These are phyloP conservation scores for Pichia californica DNA, from an alignment of 805 yeast genomes.

Conservation along the genomic window DNA sequence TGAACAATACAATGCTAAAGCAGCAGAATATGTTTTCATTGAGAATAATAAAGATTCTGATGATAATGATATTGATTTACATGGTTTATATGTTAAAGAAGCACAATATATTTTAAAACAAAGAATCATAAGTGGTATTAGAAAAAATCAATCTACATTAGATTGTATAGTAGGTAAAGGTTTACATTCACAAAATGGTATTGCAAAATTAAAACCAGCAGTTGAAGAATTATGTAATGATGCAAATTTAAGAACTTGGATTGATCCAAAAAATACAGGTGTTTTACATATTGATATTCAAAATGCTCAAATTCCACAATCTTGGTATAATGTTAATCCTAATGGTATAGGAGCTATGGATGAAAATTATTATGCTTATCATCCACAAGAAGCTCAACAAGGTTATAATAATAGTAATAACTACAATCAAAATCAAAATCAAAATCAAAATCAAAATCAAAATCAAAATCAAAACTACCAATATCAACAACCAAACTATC, in stretches of 20 bases:
- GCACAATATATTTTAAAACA: slow-evolving; percentile 72
- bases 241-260: slow-evolving; percentile 50
- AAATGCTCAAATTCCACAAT: slow-evolving; percentile 39
- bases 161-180: slow-evolving; percentile 94
- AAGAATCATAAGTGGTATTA: slow-evolving; percentile 61
- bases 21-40: slow-evolving; percentile 84
- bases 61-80: slow-evolving; percentile 83
- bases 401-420: slow-evolving; percentile 14
- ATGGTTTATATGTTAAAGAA: slow-evolving; percentile 86
- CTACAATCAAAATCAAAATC: slow-evolving; percentile 16
- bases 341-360: slow-evolving; percentile 30
- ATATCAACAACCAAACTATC: slow-evolving; percentile 28
- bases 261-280: slow-evolving; percentile 72
- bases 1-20: slow-evolving; percentile 65
- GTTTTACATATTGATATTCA: slow-evolving; percentile 65
- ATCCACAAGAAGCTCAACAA: slow-evolving; percentile 7
- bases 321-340: slow-evolving; percentile 27
- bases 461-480: slow-evolving; percentile 26
- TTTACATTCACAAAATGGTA: slow-evolving; percentile 69
- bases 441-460: slow-evolving; percentile 24
- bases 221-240: slow-evolving; percentile 70
- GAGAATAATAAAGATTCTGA: slow-evolving; percentile 87
- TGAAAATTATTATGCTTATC: slow-evolving; percentile 18
- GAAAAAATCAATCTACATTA: slow-evolving; percentile 52
- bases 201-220: slow-evolving; percentile 87